phyloP scores from a whole-genome alignment of 345 rosid species.

The Lepidium africanum region DNA sequence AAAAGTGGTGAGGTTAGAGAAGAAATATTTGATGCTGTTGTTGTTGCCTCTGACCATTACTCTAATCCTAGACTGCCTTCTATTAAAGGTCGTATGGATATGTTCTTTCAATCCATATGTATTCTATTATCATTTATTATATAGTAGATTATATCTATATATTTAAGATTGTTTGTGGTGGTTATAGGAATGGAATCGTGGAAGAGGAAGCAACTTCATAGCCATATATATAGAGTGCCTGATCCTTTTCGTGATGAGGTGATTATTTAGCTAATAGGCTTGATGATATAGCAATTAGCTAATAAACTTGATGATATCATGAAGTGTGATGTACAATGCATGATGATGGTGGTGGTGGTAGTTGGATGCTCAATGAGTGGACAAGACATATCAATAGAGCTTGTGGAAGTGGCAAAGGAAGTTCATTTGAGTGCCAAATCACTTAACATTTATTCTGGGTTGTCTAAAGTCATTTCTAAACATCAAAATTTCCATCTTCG shows the following conservation, averaged over 20 bases:
- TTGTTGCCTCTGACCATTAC: constrained; percentile 82
- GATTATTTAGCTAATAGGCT: too few relatives aligned
- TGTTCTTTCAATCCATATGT: not conserved
- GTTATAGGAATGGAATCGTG: constrained; percentile 64
- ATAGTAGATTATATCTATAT: not conserved
- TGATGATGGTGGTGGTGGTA: constrained; percentile 51
- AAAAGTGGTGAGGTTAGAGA: constrained; percentile 34
- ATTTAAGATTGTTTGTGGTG: not conserved
- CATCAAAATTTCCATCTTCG: constrained; percentile 43
- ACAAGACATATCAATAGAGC: constrained; percentile 83
- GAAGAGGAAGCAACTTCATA: constrained; percentile 79
- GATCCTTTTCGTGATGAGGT: constrained; percentile 72
- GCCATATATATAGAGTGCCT: constrained; percentile 69
- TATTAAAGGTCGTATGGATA: constrained; percentile 57
- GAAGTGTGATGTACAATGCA: not conserved
- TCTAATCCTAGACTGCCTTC: constrained; percentile 63
- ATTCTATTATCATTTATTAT: not conserved
- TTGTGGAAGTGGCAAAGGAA: constrained; percentile 56
- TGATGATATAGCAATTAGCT: not conserved
- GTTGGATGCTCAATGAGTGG: constrained; percentile 75
- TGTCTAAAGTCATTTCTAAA: constrained; percentile 55
- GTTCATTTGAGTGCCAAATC: constrained; percentile 64
- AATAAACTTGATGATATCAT: not conserved
- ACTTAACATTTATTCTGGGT: constrained; percentile 41
- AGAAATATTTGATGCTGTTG: constrained; percentile 82